phyloP scores from a whole-genome alignment of 352 stramenopile genomes.

The Phytophthora citrophthora region DNA sequence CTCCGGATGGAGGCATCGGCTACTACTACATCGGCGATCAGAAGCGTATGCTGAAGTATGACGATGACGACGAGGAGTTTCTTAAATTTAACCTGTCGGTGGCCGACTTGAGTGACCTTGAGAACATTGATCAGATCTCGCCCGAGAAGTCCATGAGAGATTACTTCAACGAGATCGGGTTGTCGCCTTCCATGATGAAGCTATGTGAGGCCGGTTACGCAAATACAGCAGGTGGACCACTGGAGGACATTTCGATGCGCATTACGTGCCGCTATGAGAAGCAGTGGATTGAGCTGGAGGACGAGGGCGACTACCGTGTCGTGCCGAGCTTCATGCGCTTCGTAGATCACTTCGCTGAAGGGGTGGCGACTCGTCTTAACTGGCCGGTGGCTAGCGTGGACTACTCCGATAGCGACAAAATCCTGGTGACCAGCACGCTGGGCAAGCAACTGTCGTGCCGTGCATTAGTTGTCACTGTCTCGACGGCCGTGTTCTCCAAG shows the following conservation, averaged over 20 bases:
- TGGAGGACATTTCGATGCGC: slow-evolving; percentile 82
- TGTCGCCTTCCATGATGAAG: slow-evolving; percentile 85
- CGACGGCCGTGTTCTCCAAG: slow-evolving; percentile 78
- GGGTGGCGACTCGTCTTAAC: slow-evolving; percentile 54
- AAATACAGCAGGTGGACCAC: slow-evolving; percentile 73
- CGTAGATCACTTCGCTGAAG: slow-evolving; percentile 60
- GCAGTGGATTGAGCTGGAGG: slow-evolving; percentile 84
- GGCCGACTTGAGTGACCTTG: slow-evolving; percentile 62
- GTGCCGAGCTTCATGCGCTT: slow-evolving; percentile 75
- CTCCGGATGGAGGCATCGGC: slow-evolving; percentile 78
- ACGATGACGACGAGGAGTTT: slow-evolving; percentile 76
- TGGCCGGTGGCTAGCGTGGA: slow-evolving; percentile 69
- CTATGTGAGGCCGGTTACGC: slow-evolving; percentile 80
- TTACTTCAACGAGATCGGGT: slow-evolving; percentile 66
- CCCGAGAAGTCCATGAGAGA: slow-evolving; percentile 75
- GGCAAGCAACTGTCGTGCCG: slow-evolving; percentile 68
- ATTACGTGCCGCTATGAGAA: slow-evolving; percentile 83
- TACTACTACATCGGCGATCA: slow-evolving; percentile 91
- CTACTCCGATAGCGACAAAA: slow-evolving; percentile 52
- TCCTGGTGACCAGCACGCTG: slow-evolving; percentile 61
- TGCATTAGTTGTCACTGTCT: slow-evolving; percentile 75
- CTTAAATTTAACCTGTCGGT: slow-evolving; percentile 77
- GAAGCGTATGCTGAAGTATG: slow-evolving; percentile 79
- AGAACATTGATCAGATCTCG: slow-evolving; percentile 64
- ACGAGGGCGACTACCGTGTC: slow-evolving; percentile 82